Evolutionary conservation across 169 alveolate genomes (phyloP).

Genomic region (Theileria luwenshuni): DNA sequence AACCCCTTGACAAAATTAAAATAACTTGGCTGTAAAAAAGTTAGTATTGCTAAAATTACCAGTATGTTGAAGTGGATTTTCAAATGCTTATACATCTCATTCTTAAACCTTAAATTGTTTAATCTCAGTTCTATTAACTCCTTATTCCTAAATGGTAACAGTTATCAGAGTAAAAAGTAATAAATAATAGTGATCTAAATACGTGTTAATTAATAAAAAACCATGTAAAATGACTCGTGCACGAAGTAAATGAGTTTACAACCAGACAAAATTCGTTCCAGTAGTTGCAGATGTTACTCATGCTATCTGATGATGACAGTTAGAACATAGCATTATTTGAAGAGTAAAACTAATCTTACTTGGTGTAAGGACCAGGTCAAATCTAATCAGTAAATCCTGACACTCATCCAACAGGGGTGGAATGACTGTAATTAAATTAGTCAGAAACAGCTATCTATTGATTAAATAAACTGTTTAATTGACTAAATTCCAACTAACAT

Average conservation of each 20-base stretch:
- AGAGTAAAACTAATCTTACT: background rate
- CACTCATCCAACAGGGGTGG: constrained; percentile 65
- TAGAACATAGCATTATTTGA: background rate
- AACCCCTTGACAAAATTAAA: constrained; percentile 49
- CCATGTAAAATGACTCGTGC: constrained; percentile 22
- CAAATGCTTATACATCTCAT: constrained; percentile 39
- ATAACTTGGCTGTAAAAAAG: constrained; percentile 30
- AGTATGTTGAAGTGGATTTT: constrained; percentile 26
- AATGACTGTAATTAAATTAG: constrained; percentile 14
- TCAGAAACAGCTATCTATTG: background rate
- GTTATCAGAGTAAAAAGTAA: no score
- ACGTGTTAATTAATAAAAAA: no score
- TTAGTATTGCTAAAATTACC: background rate
- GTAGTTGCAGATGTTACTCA: background rate
- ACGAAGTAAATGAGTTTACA: constrained; percentile 49
- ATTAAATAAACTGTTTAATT: background rate
- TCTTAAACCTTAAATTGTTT: constrained; percentile 49
- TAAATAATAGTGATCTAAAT: no score
- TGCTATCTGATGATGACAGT: background rate
- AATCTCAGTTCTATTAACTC: constrained; percentile 47
- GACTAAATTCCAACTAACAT: constrained; percentile 5
- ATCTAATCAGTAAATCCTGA: constrained; percentile 50
- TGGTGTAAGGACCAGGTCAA: constrained; percentile 12
- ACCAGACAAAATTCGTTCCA: constrained; percentile 51
- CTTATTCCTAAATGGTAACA: constrained; percentile 43